Conservation (phyloP, 345 rosid species). For the Isatis tinctoria region DNA sequence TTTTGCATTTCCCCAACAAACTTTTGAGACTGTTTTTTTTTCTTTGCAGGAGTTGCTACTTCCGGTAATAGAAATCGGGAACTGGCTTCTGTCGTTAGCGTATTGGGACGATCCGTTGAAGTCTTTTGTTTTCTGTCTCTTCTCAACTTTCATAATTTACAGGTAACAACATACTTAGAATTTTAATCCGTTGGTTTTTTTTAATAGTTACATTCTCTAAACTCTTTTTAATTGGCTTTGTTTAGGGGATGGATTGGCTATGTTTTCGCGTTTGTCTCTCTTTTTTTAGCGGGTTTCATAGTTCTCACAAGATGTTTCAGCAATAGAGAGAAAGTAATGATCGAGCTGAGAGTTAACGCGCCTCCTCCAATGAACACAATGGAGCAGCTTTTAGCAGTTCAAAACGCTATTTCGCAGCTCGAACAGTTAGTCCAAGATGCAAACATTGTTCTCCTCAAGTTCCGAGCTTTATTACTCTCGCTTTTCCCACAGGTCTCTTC, state of each 20-base stretch:
- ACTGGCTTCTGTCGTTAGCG: slow-evolving; percentile 50
- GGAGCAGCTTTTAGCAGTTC: slow-evolving; percentile 97
- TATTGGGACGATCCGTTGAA: slow-evolving; percentile 77
- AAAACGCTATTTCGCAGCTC: slow-evolving; percentile 68
- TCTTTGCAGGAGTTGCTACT: slow-evolving; percentile 64
- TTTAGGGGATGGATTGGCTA: slow-evolving; percentile 77
- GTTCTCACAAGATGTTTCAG: slow-evolving; percentile 48
- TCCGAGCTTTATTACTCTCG: slow-evolving; percentile 69
- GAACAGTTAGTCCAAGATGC: slow-evolving; percentile 74
- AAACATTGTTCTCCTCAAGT: slow-evolving; percentile 74
- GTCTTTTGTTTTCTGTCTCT: slow-evolving; percentile 70
- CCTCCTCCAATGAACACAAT: slow-evolving; percentile 83
- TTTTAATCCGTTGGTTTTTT: neutral
- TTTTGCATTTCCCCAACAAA: neutral
- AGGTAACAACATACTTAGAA: slow-evolving; percentile 38
- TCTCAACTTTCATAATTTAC: slow-evolving; percentile 52
- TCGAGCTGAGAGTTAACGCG: slow-evolving; percentile 58
- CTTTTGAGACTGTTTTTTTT: neutral
- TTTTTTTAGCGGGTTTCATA: slow-evolving; percentile 60
- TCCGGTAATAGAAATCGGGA: slow-evolving; percentile 66
- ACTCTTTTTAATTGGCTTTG: neutral
- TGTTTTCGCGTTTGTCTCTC: slow-evolving; percentile 41
- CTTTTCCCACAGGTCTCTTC: slow-evolving; percentile 74
- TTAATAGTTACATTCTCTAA: neutral
- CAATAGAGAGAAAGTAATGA: slow-evolving; percentile 42